Evolutionary conservation across 768 basidiomycete species (phyloP).

Genomic region (Neoboletus magnificus): DNA sequence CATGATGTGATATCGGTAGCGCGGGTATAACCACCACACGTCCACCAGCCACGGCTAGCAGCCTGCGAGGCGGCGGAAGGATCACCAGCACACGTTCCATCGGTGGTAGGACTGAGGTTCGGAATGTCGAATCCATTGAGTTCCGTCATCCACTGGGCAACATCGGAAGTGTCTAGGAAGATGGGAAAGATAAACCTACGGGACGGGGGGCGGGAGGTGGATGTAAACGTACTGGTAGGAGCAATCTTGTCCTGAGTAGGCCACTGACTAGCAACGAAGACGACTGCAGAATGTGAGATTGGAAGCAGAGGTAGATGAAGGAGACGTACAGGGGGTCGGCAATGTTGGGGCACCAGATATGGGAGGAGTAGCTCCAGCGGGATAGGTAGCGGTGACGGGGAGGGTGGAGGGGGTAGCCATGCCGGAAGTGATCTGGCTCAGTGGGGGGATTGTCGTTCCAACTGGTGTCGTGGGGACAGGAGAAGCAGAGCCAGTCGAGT

Average conservation of each 20-base stretch:
- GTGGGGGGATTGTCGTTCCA: slow-evolving; percentile 52
- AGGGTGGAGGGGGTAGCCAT: slow-evolving; percentile 55
- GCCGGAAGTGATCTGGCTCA: slow-evolving; percentile 57
- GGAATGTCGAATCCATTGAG: slow-evolving; percentile 72
- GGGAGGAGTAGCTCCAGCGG: slow-evolving; percentile 59
- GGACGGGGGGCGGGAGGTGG: neutral
- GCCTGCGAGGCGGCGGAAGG: slow-evolving; percentile 54
- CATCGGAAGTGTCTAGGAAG: slow-evolving; percentile 39
- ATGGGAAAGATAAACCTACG: neutral
- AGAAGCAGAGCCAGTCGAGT: slow-evolving; percentile 11
- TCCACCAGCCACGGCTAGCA: slow-evolving; percentile 83
- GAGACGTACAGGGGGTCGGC: slow-evolving; percentile 56
- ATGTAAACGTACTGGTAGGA: slow-evolving; percentile 46
- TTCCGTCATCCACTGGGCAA: slow-evolving; percentile 74
- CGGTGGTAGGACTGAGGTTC: slow-evolving; percentile 52
- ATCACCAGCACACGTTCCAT: slow-evolving; percentile 68
- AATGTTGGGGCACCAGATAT: slow-evolving; percentile 63
- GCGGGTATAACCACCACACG: slow-evolving; percentile 73
- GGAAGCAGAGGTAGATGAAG: neutral
- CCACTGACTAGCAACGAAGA: slow-evolving; percentile 49
- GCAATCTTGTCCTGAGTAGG: slow-evolving; percentile 61
- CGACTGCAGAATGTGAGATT: slow-evolving; percentile 34
- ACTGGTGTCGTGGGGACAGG: slow-evolving; percentile 29
- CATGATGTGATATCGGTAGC: slow-evolving; percentile 61
- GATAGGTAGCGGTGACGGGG: slow-evolving; percentile 49